Base-by-base conservation (phyloP, 1,284 basidiomycete genomes). In the Singerocomus rubriflavus region DNA sequence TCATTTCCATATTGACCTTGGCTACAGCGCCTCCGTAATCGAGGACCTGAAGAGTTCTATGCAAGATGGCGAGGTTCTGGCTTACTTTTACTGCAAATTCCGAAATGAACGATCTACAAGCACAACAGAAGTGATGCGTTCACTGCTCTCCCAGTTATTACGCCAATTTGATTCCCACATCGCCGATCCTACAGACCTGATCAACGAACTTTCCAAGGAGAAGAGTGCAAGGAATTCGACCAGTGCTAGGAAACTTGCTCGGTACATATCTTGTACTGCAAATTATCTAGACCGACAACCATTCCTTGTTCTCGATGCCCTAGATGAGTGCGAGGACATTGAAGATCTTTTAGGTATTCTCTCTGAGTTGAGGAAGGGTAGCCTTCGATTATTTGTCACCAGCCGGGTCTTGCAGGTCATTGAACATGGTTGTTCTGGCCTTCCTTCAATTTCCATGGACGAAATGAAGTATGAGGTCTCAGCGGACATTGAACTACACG, bases 51-150 rank as follows among this genome's bases (percentile, higher is more conserved):
- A 43, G 4, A 14, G 5, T 8, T 43, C 39, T 3, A 25, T 44
- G 5, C 38, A 35, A 1, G 51, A 42, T 21, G 34, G 14, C n/a
- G 21, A 43, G 9, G 16, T 29, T 0, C 14, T 54, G 10, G 36
- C 11, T 1, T 56, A 33, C 9, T 58, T 55, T 26, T 55, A 58
- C 13, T 55, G 54, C 1, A 40, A 56, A 14, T 55, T 58, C n/a
- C 56, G 54, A 12, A 27, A 30, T 3, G 53, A 56, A 9, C 46
- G 52, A 11, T 31, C 45, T 1, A 55, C 40, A 6, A 43, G 10
- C 7, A 41, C 52, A 1, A 10, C 51, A 21, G 56, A 55, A 16
- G 34, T 55, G 16, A 31, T 55, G 43, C 38, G 56, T 12, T 57
- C 53, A 7, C 25, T 55, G 0, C 39, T 55, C 5, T 55, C 39